These are phyloP conservation scores for Herpetospermum pedunculosum DNA, from an alignment of 306 rosid genomes.

Conservation along the genomic window DNA sequence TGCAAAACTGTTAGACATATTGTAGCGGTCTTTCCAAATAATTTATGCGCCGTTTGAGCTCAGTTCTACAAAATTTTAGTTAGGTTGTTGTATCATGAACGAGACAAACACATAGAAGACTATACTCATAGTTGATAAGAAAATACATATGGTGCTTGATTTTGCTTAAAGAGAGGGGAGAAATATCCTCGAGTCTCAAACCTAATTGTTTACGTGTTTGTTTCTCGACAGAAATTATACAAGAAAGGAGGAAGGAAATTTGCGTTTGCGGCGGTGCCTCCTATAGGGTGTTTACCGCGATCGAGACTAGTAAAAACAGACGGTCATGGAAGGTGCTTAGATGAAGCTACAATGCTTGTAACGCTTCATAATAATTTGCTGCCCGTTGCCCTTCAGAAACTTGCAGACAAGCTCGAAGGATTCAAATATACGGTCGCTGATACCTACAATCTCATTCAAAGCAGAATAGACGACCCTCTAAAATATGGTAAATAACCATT, in stretches of 20 bases:
- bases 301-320: slow-evolving; percentile 8
- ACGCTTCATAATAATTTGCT: slow-evolving; percentile 27
- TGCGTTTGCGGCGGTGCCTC: slow-evolving; percentile 11
- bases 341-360: slow-evolving; percentile 12
- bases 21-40: too few relatives aligned
- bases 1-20: too few relatives aligned
- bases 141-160: too few relatives aligned
- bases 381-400: slow-evolving; percentile 7
- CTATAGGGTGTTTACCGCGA: slow-evolving; percentile 20
- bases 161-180: too few relatives aligned
- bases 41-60: too few relatives aligned
- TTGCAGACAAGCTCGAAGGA: slow-evolving; percentile 15
- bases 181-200: too few relatives aligned
- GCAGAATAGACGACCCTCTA: slow-evolving; percentile 19
- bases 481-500: slow-evolving; percentile 22
- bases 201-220: too few relatives aligned
- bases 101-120: too few relatives aligned
- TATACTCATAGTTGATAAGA: too few relatives aligned
- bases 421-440: slow-evolving; percentile 27
- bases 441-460: not conserved
- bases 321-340: slow-evolving; percentile 13
- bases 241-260: slow-evolving; percentile 41
- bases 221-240: too few relatives aligned
- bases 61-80: too few relatives aligned
- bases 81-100: too few relatives aligned